A percentile compares a stretch with the other conserved stretches of the same genome.
Evolutionary conservation across 306 rosid species (phyloP).

Genomic region (Corylus americana): DNA sequence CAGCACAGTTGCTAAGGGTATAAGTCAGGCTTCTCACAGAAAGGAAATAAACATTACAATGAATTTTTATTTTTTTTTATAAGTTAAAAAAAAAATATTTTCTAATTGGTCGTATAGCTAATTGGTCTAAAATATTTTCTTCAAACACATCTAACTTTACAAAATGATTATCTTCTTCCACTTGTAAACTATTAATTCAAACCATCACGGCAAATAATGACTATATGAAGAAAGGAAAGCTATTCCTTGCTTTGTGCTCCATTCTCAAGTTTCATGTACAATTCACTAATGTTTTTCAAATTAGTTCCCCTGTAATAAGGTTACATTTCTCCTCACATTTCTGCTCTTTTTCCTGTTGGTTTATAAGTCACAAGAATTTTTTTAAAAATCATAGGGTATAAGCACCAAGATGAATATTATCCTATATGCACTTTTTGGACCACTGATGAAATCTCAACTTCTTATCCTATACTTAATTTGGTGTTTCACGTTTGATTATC

Average conservation of each 20-base stretch:
- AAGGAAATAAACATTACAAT: not conserved
- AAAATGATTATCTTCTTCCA: not conserved
- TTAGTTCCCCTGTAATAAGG: not conserved
- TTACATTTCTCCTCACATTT: not conserved
- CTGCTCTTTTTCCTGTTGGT: not conserved
- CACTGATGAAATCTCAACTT: constrained; percentile 12
- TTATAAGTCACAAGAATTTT: not conserved
- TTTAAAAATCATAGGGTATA: not conserved
- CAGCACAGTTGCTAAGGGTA: not conserved
- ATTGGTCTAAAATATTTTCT: not conserved
- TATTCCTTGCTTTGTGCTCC: not conserved
- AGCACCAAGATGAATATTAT: constrained; percentile 7
- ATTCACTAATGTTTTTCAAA: too few species aligned
- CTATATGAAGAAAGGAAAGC: not conserved
- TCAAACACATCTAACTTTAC: not conserved
- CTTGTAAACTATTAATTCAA: not conserved
- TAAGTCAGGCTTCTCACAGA: not conserved
- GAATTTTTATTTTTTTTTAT: not conserved
- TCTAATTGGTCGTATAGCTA: not conserved
- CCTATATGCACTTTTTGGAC: not conserved
- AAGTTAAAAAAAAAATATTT: too few species aligned
- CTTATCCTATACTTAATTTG: not conserved
- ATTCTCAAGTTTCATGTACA: not conserved
- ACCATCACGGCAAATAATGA: not conserved
- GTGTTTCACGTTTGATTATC: not conserved